These are phyloP conservation scores for Phylloporus sp. DNA, from an alignment of 768 basidiomycete genomes.

Conservation along the genomic window DNA sequence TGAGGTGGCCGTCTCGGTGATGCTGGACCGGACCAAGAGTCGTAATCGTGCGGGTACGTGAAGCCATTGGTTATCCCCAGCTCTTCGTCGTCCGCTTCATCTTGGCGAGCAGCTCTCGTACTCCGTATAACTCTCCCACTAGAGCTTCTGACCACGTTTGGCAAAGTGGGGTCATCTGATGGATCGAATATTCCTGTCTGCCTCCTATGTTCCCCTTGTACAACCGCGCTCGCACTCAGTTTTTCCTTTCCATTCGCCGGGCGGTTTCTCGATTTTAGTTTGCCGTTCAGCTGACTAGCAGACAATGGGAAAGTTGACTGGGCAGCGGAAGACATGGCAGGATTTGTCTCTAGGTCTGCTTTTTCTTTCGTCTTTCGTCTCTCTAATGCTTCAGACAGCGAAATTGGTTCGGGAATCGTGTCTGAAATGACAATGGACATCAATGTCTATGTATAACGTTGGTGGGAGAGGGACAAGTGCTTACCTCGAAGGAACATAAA, in stretches of 20 bases:
- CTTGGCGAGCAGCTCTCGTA: slow-evolving; percentile 25
- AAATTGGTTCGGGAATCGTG: slow-evolving; percentile 59
- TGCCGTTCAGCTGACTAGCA: slow-evolving; percentile 27
- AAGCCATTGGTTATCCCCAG: slow-evolving; percentile 22
- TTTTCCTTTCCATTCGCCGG: slow-evolving; percentile 34
- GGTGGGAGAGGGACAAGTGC: not conserved
- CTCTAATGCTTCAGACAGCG: slow-evolving; percentile 55
- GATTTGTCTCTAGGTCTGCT: slow-evolving; percentile 55
- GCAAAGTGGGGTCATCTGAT: slow-evolving; percentile 16
- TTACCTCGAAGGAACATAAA: slow-evolving; percentile 69
- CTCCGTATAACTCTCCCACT: slow-evolving; percentile 29
- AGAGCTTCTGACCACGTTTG: slow-evolving; percentile 26
- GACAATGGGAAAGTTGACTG: slow-evolving; percentile 24
- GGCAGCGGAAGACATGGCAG: slow-evolving; percentile 40
- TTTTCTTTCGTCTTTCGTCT: slow-evolving; percentile 49
- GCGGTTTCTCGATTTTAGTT: slow-evolving; percentile 37
- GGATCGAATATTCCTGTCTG: slow-evolving; percentile 17
- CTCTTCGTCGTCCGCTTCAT: slow-evolving; percentile 24
- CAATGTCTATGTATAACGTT: slow-evolving; percentile 1
- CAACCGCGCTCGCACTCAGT: slow-evolving; percentile 26
- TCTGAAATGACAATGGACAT: slow-evolving; percentile 37
- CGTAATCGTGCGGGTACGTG: slow-evolving; percentile 13
- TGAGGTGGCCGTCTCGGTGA: slow-evolving; percentile 24
- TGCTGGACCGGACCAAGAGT: slow-evolving; percentile 23
- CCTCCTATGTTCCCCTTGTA: slow-evolving; percentile 22